Percentiles rank a stretch among this genome's conserved stretches.
phyloP scores from a whole-genome alignment of 352 stramenopile genomes.

The Elongisporangium undulatum region DNA sequence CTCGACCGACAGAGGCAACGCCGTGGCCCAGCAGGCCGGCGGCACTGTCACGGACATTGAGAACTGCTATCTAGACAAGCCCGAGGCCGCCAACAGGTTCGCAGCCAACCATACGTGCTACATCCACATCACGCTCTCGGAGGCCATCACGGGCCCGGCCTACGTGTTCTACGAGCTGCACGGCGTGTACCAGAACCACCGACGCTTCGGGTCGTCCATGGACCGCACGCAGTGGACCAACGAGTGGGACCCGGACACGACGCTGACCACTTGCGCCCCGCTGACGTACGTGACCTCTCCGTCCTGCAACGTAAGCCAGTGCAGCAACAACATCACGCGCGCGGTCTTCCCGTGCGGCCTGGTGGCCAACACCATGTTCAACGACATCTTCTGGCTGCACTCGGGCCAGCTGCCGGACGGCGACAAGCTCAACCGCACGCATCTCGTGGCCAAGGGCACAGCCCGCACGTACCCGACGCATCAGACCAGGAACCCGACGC shows the following conservation, averaged over 20 bases:
- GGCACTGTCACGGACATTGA: slow-evolving; percentile 27
- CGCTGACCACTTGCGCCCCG: slow-evolving; percentile 43
- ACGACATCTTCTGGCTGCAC: slow-evolving; percentile 84
- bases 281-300: slow-evolving; percentile 32
- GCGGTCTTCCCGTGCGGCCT: slow-evolving; percentile 68
- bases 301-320: slow-evolving; percentile 33
- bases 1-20: slow-evolving; percentile 11
- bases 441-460: slow-evolving; percentile 40
- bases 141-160: slow-evolving; percentile 26
- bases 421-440: slow-evolving; percentile 22
- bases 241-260: slow-evolving; percentile 35
- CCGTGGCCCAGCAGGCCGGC: slow-evolving; percentile 18
- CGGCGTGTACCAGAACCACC: slow-evolving; percentile 68
- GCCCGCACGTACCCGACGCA: slow-evolving; percentile 46
- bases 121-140: slow-evolving; percentile 47
- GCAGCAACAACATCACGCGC: slow-evolving; percentile 24
- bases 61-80: slow-evolving; percentile 49
- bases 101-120: slow-evolving; percentile 72
- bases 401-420: slow-evolving; percentile 40
- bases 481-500: slow-evolving; percentile 62
- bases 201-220: slow-evolving; percentile 69
- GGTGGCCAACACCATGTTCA: slow-evolving; percentile 80
- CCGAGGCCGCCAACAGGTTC: slow-evolving; percentile 52
- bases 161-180: slow-evolving; percentile 68
- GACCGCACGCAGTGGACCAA: slow-evolving; percentile 59